These are phyloP conservation scores for Liriodendron chinense DNA, from an alignment of 164 flowering plant genomes.

Conservation along the genomic window DNA sequence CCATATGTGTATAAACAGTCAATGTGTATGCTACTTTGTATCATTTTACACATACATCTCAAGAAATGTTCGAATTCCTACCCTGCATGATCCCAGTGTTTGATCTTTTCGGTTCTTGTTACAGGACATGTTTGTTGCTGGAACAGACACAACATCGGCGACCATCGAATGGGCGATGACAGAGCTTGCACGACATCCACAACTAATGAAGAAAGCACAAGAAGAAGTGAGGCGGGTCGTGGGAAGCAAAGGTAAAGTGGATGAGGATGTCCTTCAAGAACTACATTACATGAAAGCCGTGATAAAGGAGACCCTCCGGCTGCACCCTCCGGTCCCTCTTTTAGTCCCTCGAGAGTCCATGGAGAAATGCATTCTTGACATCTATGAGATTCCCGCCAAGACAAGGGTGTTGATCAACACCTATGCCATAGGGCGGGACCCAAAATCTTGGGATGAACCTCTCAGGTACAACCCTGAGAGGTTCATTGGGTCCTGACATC, in stretches of 20 bases:
- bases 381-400: conserved; percentile 25
- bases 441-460: conserved; percentile 32
- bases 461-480: conserved; percentile 34
- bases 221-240: conserved; percentile 32
- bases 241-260: conserved; percentile 5
- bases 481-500: conserved; percentile 14
- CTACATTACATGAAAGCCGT: conserved; percentile 9
- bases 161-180: conserved; percentile 62
- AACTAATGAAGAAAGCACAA: conserved; percentile 41
- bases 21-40: no score
- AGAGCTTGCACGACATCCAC: conserved; percentile 42
- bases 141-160: conserved; percentile 57
- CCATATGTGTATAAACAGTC: no score
- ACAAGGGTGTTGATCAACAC: conserved; percentile 33
- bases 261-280: conserved; percentile 5
- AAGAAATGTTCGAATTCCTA: no score
- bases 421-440: conserved; percentile 23
- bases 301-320: conserved; percentile 31
- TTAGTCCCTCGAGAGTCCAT: conserved; percentile 37
- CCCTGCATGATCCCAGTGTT: no score
- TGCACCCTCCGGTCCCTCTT: conserved; percentile 44
- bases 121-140: conserved; percentile 70
- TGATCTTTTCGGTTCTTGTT: not conserved
- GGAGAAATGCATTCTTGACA: conserved; percentile 15
- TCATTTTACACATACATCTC: no score